phyloP scores from a whole-genome alignment of 306 rosid species.

The Boehmeria nivea region DNA sequence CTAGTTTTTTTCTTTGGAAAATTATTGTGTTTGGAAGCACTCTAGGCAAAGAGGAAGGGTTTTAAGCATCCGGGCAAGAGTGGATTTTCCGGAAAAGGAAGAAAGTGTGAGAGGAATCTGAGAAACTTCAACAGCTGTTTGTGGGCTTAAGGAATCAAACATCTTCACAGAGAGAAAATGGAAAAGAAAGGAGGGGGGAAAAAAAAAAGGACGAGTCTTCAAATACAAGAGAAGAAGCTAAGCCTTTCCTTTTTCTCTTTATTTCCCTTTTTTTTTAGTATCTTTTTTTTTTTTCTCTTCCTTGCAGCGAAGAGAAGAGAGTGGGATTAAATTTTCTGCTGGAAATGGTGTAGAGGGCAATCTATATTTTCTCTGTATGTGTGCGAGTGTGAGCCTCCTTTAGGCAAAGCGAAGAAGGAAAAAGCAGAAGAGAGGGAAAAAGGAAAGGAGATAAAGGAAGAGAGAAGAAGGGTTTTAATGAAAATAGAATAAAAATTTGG shows the following conservation, averaged over 20 bases:
- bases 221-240: too few relatives aligned
- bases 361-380: constrained; percentile 29
- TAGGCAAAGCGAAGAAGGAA: constrained; percentile 40
- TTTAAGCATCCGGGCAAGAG: constrained; percentile 38
- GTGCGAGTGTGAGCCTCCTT: constrained; percentile 31
- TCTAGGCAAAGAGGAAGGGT: constrained; percentile 37
- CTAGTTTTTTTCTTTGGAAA: constrained; percentile 25
- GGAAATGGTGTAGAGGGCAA: constrained; percentile 22
- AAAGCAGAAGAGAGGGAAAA: constrained; percentile 22
- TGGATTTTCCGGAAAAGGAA: constrained; percentile 35
- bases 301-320: not conserved
- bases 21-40: constrained; percentile 47
- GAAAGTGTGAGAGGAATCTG: constrained; percentile 54
- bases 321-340: constrained; percentile 24
- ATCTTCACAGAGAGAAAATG: constrained; percentile 52
- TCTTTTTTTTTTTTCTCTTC: too few relatives aligned
- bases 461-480: too few relatives aligned
- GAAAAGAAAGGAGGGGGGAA: too few relatives aligned
- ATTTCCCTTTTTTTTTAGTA: too few relatives aligned
- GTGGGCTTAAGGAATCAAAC: too few relatives aligned
- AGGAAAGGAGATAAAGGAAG: too few relatives aligned
- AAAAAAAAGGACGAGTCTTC: too few relatives aligned
- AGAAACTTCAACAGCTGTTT: too few relatives aligned
- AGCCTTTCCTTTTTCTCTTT: too few relatives aligned
- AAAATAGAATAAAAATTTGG: too few relatives aligned